Conservation (phyloP, 306 rosid species). For the Vigna angularis region DNA sequence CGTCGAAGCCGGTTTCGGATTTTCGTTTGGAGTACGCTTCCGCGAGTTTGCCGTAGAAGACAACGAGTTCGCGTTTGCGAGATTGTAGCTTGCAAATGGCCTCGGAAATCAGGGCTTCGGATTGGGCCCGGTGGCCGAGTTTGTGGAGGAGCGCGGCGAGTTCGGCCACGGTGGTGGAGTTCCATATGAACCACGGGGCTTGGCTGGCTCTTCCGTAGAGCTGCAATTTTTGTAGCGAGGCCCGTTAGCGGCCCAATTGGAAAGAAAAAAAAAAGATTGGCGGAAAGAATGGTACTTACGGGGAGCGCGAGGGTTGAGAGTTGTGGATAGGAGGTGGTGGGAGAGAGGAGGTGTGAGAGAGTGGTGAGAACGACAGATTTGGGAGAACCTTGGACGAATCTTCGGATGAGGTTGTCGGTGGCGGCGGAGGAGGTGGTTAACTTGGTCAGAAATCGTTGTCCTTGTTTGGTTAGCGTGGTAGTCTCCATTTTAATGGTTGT, state of each 20-base stretch:
- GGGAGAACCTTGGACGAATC: constrained; percentile 59
- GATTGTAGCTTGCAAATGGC: constrained; percentile 53
- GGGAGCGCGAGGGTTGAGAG: constrained; percentile 66
- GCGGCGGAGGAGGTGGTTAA: constrained; percentile 51
- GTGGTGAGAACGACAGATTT: constrained; percentile 68
- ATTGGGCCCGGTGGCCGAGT: constrained; percentile 46
- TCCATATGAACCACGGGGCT: constrained; percentile 78
- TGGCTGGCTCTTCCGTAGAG: constrained; percentile 63
- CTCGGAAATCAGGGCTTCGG: constrained; percentile 59
- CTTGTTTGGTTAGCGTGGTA: constrained; percentile 69
- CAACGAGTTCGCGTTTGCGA: constrained; percentile 61
- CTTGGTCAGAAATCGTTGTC: constrained; percentile 70
- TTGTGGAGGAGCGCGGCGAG: constrained; percentile 70
- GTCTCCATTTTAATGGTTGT: constrained; percentile 9
- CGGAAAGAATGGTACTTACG: constrained; percentile 43
- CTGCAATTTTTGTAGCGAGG: constrained; percentile 36
- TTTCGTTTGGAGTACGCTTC: constrained; percentile 69
- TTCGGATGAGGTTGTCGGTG: constrained; percentile 55
- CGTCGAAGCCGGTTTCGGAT: constrained; percentile 62
- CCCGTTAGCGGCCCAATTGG: neutral
- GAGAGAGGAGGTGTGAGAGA: constrained; percentile 76
- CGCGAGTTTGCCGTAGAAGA: constrained; percentile 63
- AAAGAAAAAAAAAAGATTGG: neutral
- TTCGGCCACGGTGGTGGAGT: constrained; percentile 67
- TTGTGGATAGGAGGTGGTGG: constrained; percentile 56